These are phyloP conservation scores for Alternaria infectoria DNA, from an alignment of 2,329 filamentous ascomycete genomes.

Conservation along the genomic window DNA sequence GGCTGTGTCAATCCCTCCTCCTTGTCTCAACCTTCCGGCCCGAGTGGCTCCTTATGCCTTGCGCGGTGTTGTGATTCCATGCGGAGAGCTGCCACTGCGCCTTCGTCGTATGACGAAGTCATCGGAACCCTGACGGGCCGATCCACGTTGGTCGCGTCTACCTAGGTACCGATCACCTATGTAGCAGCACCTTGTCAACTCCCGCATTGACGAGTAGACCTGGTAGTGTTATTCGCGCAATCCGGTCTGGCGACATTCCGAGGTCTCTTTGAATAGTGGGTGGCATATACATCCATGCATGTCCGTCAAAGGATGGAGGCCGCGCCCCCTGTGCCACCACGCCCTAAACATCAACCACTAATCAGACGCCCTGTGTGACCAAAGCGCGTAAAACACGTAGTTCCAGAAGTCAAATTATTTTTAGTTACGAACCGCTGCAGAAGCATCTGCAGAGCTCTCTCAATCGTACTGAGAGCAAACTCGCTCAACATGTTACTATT, in stretches of 20 bases:
- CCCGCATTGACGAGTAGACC: background rate
- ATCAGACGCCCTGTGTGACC: slow-evolving; percentile 1
- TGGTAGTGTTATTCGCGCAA: background rate
- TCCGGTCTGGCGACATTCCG: background rate
- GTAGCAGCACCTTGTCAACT: background rate
- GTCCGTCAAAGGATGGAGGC: background rate
- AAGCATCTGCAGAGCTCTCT: background rate
- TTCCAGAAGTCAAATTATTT: background rate
- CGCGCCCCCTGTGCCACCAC: slow-evolving; percentile 9
- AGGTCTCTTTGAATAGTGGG: background rate
- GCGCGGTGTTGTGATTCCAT: slow-evolving; percentile 2
- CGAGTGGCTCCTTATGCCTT: background rate
- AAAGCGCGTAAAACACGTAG: background rate
- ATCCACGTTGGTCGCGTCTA: slow-evolving; percentile 1
- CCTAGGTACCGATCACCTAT: background rate
- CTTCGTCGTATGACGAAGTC: slow-evolving; percentile 7
- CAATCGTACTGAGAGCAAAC: background rate
- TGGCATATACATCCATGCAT: background rate
- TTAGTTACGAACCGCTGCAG: background rate
- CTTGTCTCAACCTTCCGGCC: slow-evolving; percentile 5
- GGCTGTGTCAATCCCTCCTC: background rate
- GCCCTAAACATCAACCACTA: slow-evolving; percentile 19
- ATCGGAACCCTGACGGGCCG: slow-evolving; percentile 13
- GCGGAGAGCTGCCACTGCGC: background rate
- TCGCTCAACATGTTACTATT: background rate